Conservation (phyloP, 495 filamentous ascomycete species). For the Neurospora sp. region DNA sequence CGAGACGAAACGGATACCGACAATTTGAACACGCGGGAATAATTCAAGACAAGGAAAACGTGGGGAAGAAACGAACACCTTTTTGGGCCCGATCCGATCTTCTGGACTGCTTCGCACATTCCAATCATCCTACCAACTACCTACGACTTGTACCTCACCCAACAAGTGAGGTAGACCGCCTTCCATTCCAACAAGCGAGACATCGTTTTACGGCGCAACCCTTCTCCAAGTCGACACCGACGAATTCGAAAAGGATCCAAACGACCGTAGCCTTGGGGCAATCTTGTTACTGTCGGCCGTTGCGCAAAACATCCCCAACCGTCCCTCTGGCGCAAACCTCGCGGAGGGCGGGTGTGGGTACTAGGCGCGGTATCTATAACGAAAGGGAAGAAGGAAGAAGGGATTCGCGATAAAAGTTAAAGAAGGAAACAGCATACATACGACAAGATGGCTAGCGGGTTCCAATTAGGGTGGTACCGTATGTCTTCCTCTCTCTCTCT, state of each 20-base stretch:
- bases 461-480: conserved; percentile 40
- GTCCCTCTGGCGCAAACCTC: conserved; percentile 12
- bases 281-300: neutral
- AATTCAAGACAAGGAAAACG: neutral
- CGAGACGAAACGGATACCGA: neutral
- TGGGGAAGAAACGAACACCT: neutral
- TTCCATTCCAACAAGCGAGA: neutral
- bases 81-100: neutral
- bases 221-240: neutral
- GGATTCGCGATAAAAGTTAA: neutral
- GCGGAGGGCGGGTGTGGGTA: conserved; percentile 34
- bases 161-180: neutral
- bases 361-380: conserved; percentile 5
- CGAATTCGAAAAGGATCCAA: neutral
- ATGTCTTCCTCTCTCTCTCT: conserved; percentile 11
- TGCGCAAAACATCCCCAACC: conserved; percentile 5
- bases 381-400: neutral
- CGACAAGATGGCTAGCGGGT: conserved; percentile 8
- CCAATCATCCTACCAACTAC: neutral
- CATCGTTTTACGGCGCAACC: neutral
- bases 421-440: conserved; percentile 14
- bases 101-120: neutral
- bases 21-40: neutral
- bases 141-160: too few species aligned
- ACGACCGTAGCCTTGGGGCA: neutral